Conservation (phyloP, 106 monocot species). For the Vanilla planifolia region DNA sequence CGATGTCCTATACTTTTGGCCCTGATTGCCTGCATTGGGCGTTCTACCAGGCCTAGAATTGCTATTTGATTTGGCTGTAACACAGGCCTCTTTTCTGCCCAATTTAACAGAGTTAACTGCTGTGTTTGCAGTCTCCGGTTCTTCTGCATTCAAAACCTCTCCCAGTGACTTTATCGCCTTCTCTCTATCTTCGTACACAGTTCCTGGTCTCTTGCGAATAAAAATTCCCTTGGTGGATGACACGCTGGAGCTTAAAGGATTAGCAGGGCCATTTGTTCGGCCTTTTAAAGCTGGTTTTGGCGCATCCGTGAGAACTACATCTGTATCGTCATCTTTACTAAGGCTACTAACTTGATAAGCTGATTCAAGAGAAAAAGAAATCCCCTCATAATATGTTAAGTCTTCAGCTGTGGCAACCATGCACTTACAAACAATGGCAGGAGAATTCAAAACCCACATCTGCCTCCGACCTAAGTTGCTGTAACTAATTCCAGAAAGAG, state of each 20-base stretch:
- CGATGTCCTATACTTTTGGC: conserved; percentile 56
- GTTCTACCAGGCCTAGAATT: conserved; percentile 5
- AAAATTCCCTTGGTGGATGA: conserved; percentile 13
- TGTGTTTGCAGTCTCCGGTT: conserved; percentile 79
- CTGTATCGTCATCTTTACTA: conserved; percentile 28
- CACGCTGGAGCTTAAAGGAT: conserved; percentile 9
- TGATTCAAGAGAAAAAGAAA: conserved; percentile 48
- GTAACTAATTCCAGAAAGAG: conserved; percentile 51
- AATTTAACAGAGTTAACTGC: conserved; percentile 27
- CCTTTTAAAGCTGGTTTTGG: conserved; percentile 54
- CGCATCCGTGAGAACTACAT: conserved; percentile 67
- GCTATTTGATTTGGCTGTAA: conserved; percentile 22
- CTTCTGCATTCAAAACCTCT: conserved; percentile 71
- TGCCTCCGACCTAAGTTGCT: conserved; percentile 9
- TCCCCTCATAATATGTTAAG: conserved; percentile 47
- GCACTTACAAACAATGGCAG: conserved; percentile 42
- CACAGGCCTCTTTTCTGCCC: conserved; percentile 4
- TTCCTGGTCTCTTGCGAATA: conserved; percentile 14
- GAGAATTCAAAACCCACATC: conserved; percentile 24
- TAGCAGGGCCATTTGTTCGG: conserved; percentile 24
- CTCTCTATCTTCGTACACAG: conserved; percentile 34
- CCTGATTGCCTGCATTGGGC: background rate
- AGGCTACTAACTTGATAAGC: conserved; percentile 26
- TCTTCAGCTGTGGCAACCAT: conserved; percentile 59
- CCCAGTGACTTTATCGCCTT: conserved; percentile 75